These are phyloP conservation scores for Euphrasia confusa DNA, from an alignment of 257 asterid genomes.

Conservation along the genomic window DNA sequence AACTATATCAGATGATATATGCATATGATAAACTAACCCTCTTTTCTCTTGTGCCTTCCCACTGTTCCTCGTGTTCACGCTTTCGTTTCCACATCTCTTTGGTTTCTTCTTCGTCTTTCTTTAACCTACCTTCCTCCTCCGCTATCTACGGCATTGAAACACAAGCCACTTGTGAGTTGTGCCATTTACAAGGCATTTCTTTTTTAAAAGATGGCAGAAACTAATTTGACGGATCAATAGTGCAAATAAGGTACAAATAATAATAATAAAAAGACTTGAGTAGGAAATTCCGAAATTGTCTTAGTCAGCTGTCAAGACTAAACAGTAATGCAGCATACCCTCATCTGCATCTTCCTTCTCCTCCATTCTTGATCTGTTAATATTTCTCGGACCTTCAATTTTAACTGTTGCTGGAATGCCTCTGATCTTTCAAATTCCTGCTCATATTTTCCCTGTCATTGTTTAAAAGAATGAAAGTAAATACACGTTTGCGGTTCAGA, in stretches of 20 bases:
- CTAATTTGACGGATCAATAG: no score
- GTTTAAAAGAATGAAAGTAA: conserved; percentile 17
- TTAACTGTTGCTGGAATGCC: conserved; percentile 83
- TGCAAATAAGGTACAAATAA: no score
- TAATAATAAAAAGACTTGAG: no score
- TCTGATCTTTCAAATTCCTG: conserved; percentile 76
- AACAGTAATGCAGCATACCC: conserved; percentile 45
- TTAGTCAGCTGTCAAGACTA: conserved; percentile 4
- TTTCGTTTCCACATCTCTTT: conserved; percentile 98
- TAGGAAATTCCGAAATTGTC: conserved; percentile 1
- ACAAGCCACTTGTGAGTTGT: conserved; percentile 15
- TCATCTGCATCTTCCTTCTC: conserved; percentile 97
- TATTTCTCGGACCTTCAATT: conserved; percentile 87
- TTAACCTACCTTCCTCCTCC: conserved; percentile 97
- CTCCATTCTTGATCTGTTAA: conserved; percentile 98
- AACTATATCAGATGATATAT: neutral
- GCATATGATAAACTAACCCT: conserved; percentile 52
- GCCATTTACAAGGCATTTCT: neutral
- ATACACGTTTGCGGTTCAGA: conserved; percentile 14
- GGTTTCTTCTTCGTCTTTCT: conserved; percentile 98
- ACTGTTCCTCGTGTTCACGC: conserved; percentile 99
- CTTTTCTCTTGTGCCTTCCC: conserved; percentile 98
- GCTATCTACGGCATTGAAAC: conserved; percentile 55
- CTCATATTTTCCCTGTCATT: conserved; percentile 77
- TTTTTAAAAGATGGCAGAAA: no score